phyloP scores from a whole-genome alignment of 2,329 filamentous ascomycete genomes.

The Fusarium sarcochroum region DNA sequence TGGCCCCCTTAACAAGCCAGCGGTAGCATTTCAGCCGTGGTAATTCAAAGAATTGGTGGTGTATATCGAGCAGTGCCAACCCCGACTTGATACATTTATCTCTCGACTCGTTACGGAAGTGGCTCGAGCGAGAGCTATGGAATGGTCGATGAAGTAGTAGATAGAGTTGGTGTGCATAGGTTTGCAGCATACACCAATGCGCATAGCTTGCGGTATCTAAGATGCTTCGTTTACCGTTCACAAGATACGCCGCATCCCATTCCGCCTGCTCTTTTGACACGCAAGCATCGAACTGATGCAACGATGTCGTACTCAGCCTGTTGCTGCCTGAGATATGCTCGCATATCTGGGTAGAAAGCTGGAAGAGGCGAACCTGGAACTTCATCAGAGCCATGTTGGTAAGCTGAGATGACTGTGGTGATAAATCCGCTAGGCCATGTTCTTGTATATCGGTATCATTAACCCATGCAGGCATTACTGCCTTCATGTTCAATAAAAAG shows the following conservation, averaged over 20 bases:
- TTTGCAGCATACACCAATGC: slow-evolving; percentile 21
- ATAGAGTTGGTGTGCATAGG: slow-evolving; percentile 21
- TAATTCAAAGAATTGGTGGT: slow-evolving; percentile 23
- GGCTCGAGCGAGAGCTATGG: not conserved
- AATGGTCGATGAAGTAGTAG: slow-evolving; percentile 14
- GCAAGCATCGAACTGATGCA: not conserved
- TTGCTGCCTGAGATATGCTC: not conserved
- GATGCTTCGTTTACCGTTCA: not conserved
- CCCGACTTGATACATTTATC: slow-evolving; percentile 22
- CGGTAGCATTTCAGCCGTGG: slow-evolving; percentile 8
- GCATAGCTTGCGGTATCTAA: slow-evolving; percentile 10
- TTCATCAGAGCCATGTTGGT: slow-evolving; percentile 6
- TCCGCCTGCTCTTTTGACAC: not conserved
- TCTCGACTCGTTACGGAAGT: slow-evolving; percentile 12
- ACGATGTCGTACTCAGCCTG: not conserved
- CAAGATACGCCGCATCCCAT: slow-evolving; percentile 4
- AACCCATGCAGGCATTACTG: slow-evolving; percentile 8
- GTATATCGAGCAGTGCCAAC: not conserved
- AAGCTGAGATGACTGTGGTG: not conserved
- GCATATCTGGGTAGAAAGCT: not conserved
- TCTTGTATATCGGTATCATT: slow-evolving; percentile 11
- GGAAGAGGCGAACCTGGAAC: slow-evolving; percentile 6
- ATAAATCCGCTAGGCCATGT: not conserved
- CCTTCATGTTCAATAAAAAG: slow-evolving; percentile 19
- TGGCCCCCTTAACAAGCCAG: slow-evolving; percentile 19